Evolutionary conservation across 176 grass and related monocot species (phyloP).

Genomic region (Oryza meridionalis): DNA sequence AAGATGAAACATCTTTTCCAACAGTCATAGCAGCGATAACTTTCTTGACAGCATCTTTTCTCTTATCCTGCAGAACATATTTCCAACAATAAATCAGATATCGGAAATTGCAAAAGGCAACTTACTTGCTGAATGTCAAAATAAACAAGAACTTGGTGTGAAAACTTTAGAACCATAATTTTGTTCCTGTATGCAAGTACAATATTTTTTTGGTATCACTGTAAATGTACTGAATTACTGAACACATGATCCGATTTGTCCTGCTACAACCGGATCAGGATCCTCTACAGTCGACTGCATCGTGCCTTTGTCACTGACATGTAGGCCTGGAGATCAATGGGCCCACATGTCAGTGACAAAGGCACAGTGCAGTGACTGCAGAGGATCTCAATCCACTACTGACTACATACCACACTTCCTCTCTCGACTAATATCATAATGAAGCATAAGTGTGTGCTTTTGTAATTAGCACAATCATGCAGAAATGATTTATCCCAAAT

Average conservation of each 20-base stretch:
- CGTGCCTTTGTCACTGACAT: too few relatives aligned
- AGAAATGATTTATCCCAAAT: not conserved
- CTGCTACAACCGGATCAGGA: not conserved
- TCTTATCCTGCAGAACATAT: slow-evolving; percentile 77
- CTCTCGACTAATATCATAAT: not conserved
- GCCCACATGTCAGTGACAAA: too few relatives aligned
- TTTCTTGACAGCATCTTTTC: slow-evolving; percentile 99
- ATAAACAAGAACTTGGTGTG: slow-evolving; percentile 6
- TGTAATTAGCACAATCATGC: not conserved
- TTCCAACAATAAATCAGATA: slow-evolving; percentile 7
- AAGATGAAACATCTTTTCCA: slow-evolving; percentile 96
- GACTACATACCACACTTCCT: not conserved
- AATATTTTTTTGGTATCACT: not conserved
- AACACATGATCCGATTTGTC: not conserved
- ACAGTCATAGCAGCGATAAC: slow-evolving; percentile 99
- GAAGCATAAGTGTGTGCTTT: not conserved
- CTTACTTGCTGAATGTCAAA: slow-evolving; percentile 1
- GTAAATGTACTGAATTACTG: not conserved
- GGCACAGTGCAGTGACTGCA: too few relatives aligned
- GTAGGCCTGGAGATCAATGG: too few relatives aligned
- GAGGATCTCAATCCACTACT: not conserved
- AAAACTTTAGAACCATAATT: not conserved
- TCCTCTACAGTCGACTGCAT: too few relatives aligned
- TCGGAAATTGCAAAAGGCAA: slow-evolving; percentile 23
- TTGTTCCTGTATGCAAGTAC: not conserved